A percentile compares a stretch with the other conserved stretches of the same genome.
Conservation (phyloP, 106 monocot species). For the Xerophyta viscosa region DNA sequence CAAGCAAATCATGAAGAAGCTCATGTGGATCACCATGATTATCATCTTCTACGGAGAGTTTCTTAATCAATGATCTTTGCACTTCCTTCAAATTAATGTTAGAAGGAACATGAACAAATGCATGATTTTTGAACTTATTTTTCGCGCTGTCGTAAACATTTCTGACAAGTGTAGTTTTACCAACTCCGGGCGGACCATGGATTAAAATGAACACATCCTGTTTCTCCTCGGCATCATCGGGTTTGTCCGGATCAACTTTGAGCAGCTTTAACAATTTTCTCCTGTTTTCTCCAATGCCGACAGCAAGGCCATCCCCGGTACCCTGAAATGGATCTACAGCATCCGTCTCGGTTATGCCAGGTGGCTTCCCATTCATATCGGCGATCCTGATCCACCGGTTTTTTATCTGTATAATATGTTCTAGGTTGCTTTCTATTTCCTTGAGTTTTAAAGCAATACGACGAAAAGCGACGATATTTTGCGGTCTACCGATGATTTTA, state of each 20-base stretch:
- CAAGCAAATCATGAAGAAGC: conserved; percentile 4
- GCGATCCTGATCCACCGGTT: background rate
- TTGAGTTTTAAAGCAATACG: background rate
- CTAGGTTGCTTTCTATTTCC: background rate
- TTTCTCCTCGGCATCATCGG: background rate
- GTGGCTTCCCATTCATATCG: background rate
- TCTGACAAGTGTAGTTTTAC: conserved; percentile 7
- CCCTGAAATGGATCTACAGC: background rate
- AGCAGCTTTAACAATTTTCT: background rate
- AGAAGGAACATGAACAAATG: background rate
- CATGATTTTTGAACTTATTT: background rate
- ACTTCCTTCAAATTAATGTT: background rate
- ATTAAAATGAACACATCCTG: background rate
- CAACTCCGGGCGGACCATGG: conserved; percentile 10
- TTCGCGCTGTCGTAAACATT: conserved; percentile 5
- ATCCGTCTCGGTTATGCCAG: background rate
- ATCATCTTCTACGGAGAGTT: background rate
- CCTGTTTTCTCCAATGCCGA: background rate
- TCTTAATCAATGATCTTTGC: background rate
- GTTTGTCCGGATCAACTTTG: background rate
- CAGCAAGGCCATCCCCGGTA: background rate
- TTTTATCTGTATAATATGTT: background rate
- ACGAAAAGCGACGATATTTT: background rate
- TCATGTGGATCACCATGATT: conserved; percentile 4
- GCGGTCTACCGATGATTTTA: background rate